Base-by-base conservation (phyloP, 2,329 filamentous ascomycete genomes). In the Fusarium miscanthi region DNA sequence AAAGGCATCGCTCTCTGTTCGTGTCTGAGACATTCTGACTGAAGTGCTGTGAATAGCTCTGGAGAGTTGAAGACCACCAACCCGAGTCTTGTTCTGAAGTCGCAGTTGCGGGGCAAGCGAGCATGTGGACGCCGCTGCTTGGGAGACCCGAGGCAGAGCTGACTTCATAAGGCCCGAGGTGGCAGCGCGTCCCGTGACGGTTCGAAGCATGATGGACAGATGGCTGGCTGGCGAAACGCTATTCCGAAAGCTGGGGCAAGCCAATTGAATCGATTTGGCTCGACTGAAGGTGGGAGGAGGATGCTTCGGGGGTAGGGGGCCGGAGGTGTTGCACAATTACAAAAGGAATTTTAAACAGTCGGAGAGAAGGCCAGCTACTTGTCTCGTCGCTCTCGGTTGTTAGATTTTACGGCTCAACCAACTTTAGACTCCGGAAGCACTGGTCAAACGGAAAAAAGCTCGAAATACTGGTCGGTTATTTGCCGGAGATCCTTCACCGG, bases 1-100 rank as follows among this genome's bases (percentile, higher is more conserved):
- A 87, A 98, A 98, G 84, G 96, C 96, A 87, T 99, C 96, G 84
- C 90, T 96, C 86, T 99, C 96, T 79, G 92, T 94, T 84, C 96
- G 91, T 74, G 91, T 92, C 73, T 85, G 81, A 59, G 84, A 80
- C 86, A 88, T 87, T 80, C 81, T 87, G 74, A 76, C 63, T 42
- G 84, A 78, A 59, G 85, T 85, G 72, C 82, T 83, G 80, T 87
- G 85, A 72, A 87, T 73, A 64, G 73, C 62, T 70, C 73, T 69
- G 63, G 69, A 73, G 69, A 77, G 64, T 73, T 58, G 57, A 59
- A 77, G 67, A 49, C 67, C 69, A 54, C 62, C 59, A 33, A 63
- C 43, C 35, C 58, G 27, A 41, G 68, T 63, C 63, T 72, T 66
- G 46, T 56, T 58, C 51, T 74, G 75, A 31, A 72, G 74, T 66